These are phyloP conservation scores for Domatiomyces catenatus DNA, from an alignment of 2,329 filamentous ascomycete genomes.

Conservation along the genomic window DNA sequence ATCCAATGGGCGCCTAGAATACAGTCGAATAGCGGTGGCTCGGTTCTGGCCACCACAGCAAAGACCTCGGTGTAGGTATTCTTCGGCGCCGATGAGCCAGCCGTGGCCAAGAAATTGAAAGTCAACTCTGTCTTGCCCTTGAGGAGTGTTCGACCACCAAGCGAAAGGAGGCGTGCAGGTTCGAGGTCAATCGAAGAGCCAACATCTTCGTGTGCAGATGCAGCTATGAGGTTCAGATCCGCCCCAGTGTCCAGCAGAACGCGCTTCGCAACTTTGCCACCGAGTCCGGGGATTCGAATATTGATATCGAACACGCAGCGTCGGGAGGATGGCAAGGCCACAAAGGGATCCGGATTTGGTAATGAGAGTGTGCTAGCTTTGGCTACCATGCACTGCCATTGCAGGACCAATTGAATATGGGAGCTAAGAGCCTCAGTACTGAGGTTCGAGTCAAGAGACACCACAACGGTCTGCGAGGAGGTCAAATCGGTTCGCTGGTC, in stretches of 20 bases:
- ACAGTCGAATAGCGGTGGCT: constrained; percentile 10
- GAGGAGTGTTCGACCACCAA: constrained; percentile 8
- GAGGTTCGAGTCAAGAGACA: too few relatives aligned
- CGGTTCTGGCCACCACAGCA: not conserved
- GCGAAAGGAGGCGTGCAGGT: constrained; percentile 4
- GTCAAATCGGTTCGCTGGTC: too few relatives aligned
- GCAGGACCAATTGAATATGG: too few relatives aligned
- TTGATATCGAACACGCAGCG: not conserved
- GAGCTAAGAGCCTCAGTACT: too few relatives aligned
- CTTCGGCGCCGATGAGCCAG: not conserved
- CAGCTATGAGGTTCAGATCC: constrained; percentile 11
- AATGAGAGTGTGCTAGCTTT: too few relatives aligned
- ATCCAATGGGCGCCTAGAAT: constrained; percentile 13
- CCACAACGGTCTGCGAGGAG: too few relatives aligned
- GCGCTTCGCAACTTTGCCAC: not conserved
- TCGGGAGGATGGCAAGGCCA: too few relatives aligned
- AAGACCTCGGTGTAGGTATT: not conserved
- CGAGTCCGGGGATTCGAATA: not conserved
- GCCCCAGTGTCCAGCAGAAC: constrained; percentile 12
- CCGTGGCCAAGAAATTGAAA: not conserved
- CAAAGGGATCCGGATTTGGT: too few relatives aligned
- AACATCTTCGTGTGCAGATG: constrained; percentile 4
- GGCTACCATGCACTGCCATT: too few relatives aligned
- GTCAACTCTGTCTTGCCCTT: constrained; percentile 2
- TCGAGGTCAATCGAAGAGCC: constrained; percentile 3